Base-by-base conservation (phyloP, 768 basidiomycete genomes). In the Boletus bicolor region DNA sequence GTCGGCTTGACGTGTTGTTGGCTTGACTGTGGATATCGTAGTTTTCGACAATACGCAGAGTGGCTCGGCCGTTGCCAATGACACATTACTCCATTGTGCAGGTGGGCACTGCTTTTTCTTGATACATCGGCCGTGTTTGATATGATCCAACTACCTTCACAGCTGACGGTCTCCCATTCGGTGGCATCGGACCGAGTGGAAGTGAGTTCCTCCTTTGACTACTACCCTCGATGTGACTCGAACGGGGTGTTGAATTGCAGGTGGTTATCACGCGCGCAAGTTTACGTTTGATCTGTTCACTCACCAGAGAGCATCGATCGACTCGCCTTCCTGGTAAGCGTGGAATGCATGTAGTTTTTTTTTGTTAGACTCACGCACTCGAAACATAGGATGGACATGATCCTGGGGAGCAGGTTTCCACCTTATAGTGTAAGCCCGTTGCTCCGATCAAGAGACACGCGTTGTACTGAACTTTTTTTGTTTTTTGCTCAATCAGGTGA, bases 241-340 rank as follows among this genome's bases (percentile, higher is more conserved):
- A 56, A 41, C 21, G 0, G 1, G 39, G 9, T 32, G 49, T 43
- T 43, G 17, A 8, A 46, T 6, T 28, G n/a, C 37, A 87, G 89
- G 76, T 54, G 85, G 91, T 12, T 75, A 78, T 53, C 83, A 88
- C 64, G 83, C 85, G 4, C 87, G 91, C 36, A 91, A 91, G 64
- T 87, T 75, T 63, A 74, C 77, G 5, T 93, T 93, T 60, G 87
- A 91, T 56, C 75, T 80, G 65, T 93, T 94, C 72, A 91, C 89
- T 0, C 90, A 93, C 66, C 60, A 81, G 26, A 80, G 92, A 49
- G 67, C 84, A 5, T 81, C 85, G 0, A 42, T 80, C 9, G 75
- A 78, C 58, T 72, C 69, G 4, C 80, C 77, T 36, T 55, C 65
- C 53, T 79, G 68, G 69, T 71, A 34, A 7, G 67, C 19, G 3